Evolutionary conservation across 208 protist species (phyloP), one percentile per base, ranked within the genome.

Genomic region (Leishmania arabica): DNA sequence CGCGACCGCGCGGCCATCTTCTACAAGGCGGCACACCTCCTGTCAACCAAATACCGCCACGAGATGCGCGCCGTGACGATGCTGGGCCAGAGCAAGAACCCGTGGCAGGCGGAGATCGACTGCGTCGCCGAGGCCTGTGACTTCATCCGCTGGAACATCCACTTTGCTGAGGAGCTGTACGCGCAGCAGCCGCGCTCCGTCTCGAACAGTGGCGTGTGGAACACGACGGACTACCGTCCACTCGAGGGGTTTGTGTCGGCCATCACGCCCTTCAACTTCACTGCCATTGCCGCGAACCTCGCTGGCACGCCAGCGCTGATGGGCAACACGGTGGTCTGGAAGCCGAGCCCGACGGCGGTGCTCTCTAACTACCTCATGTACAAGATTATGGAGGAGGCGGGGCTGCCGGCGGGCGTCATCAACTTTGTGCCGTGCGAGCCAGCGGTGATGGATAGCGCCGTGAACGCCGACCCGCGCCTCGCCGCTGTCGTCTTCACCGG

Each of bases 201-300:
- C 1, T 66, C 77, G 58, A 91, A 90, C 79, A 91, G 90, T 19
- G 88, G 89, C 9, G 75, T 95, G 31, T 99, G 98, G 98, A 99
- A 99, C 88, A 89, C 91, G 53, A 88, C 97, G 2, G 97, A 99
- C 70, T 99, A 99, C 86, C 91, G 98, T 24, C 96, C 98, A 60
- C 90, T 99, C 3, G 99, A 99, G 79, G 99, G 99, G 66, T 99
- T 99, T 83, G 94, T 98, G 73, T 90, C 91, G 13, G 97, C 97
- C 71, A 96, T 99, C 74, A 96, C 98, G 42, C 99, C 99, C 21
- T 99, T 99, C 86, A 99, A 99, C 90, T 99, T 99, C 86, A 99
- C 96, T n/a, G 98, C 99, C 31, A 99, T 99, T 83, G 99, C 97
- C 34, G 92, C 89, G 19, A 99, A 99, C 90, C 91, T 99, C 40